These are phyloP conservation scores for Fusarium sp. DNA, from an alignment of 2,329 filamentous ascomycete species.

Conservation along the genomic window DNA sequence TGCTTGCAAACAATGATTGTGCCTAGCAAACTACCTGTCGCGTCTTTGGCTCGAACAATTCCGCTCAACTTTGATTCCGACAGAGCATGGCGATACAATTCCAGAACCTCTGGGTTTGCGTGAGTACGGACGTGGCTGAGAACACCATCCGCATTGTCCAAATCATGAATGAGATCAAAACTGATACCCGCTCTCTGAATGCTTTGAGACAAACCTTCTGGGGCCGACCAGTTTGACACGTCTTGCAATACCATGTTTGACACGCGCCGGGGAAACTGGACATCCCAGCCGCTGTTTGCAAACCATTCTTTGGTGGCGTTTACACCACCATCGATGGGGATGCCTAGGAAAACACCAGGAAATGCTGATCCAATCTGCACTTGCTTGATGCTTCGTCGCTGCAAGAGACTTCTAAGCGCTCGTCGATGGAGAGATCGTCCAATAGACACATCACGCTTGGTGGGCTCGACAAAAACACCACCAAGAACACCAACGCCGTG, in stretches of 20 bases:
- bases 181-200: constrained; percentile 78
- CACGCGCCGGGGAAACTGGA: constrained; percentile 65
- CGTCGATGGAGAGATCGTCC: constrained; percentile 89
- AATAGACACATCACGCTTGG: constrained; percentile 87
- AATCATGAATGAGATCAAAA: constrained; percentile 86
- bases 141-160: constrained; percentile 79
- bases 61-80: constrained; percentile 78
- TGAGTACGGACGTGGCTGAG: constrained; percentile 79
- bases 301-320: constrained; percentile 79
- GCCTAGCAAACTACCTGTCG: constrained; percentile 75
- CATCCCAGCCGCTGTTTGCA: constrained; percentile 89
- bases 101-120: constrained; percentile 80
- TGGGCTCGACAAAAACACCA: constrained; percentile 88
- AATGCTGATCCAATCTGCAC: constrained; percentile 85
- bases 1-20: constrained; percentile 83
- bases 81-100: constrained; percentile 82
- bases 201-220: constrained; percentile 79
- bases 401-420: constrained; percentile 78
- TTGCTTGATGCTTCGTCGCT: constrained; percentile 78
- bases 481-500: constrained; percentile 80
- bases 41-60: constrained; percentile 83
- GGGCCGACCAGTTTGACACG: constrained; percentile 77
- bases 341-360: constrained; percentile 87
- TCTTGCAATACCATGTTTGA: constrained; percentile 79
- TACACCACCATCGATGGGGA: constrained; percentile 68